Evolutionary conservation across 768 basidiomycete genomes (phyloP), one percentile per base, ranked within the genome.

Genomic region (Tylopilus sp.): DNA sequence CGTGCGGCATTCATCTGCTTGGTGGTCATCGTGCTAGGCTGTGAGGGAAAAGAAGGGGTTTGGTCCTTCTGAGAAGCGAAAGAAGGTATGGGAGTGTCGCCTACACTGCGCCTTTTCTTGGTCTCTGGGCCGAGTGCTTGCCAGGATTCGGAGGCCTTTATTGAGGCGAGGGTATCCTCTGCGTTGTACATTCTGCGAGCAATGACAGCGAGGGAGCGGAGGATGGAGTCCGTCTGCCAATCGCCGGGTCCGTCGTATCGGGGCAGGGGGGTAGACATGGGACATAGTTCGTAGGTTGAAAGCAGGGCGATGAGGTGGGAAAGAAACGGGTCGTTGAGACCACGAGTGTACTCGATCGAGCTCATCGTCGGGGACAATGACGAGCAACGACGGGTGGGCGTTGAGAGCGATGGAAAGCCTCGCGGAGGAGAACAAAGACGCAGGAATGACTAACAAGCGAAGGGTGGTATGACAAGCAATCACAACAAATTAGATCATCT

Each of bases 141-240:
- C 65, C 69, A 71, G 24, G 57, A 68, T 24, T 74, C 72, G 37
- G 63, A 60, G 9, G 71, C 74, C 55, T 74, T 74, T 45, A 80
- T 72, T 17, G 72, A 63, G 21, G 66, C 62, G 12, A 80, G 63
- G 2, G 68, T 60, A 10, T 78, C 76, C 57, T 84, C 85, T 14
- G 84, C 83, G 26, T 72, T 71, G 62, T 77, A 76, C 78, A 84
- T 80, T 59, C 84, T 73, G 34, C 74, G 71, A 3, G 78, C 78
- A 46, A 85, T 70, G 28, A 71, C 74, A 25, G 72, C 68, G 57
- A 85, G 72, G 14, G 78, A 78, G 50, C 78, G 76, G 30, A 80
- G 67, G 60, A 85, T 81, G 56, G 74, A 72, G 50, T 84, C 80
- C 21, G 80, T 84, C 60, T 83, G 78, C 79, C 77, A 80, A 68